phyloP scores from a whole-genome alignment of 75 land plant species.

The Cryptomeria japonica region DNA sequence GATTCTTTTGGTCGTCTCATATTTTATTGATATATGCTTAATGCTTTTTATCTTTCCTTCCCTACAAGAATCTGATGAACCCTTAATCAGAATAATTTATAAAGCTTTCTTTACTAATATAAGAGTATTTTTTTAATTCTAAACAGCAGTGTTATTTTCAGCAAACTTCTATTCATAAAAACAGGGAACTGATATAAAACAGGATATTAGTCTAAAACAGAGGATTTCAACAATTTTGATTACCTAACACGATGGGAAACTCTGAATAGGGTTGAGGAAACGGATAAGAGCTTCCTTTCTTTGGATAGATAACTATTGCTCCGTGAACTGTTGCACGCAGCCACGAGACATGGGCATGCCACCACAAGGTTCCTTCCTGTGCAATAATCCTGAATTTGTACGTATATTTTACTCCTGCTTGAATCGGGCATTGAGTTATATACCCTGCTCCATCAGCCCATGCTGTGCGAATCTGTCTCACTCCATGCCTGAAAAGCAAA shows the following conservation, averaged over 20 bases:
- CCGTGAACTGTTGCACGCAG: constrained; percentile 43
- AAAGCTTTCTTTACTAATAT: too few relatives aligned
- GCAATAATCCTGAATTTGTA: constrained; percentile 10
- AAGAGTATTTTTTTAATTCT: too few relatives aligned
- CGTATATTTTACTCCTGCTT: constrained; percentile 13
- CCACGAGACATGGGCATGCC: neutral
- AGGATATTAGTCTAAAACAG: too few relatives aligned
- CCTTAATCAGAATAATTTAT: too few relatives aligned
- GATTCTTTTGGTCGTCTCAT: too few relatives aligned
- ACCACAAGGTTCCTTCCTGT: neutral
- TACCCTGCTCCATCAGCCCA: constrained; percentile 31
- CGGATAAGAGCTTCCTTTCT: constrained; percentile 11
- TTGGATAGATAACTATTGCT: constrained; percentile 27
- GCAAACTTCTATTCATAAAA: too few relatives aligned
- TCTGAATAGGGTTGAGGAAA: constrained; percentile 27
- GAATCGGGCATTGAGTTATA: constrained; percentile 46
- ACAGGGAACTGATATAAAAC: too few relatives aligned
- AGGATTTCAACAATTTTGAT: too few relatives aligned
- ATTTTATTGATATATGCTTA: too few relatives aligned
- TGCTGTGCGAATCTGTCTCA: neutral
- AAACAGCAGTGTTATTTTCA: too few relatives aligned
- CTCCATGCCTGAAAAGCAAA: neutral
- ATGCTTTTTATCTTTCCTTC: too few relatives aligned
- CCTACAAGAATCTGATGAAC: too few relatives aligned
- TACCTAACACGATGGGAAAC: constrained; percentile 38